Conservation (phyloP, 2,329 filamentous ascomycete genomes). For the Colletotrichum spinosum region DNA sequence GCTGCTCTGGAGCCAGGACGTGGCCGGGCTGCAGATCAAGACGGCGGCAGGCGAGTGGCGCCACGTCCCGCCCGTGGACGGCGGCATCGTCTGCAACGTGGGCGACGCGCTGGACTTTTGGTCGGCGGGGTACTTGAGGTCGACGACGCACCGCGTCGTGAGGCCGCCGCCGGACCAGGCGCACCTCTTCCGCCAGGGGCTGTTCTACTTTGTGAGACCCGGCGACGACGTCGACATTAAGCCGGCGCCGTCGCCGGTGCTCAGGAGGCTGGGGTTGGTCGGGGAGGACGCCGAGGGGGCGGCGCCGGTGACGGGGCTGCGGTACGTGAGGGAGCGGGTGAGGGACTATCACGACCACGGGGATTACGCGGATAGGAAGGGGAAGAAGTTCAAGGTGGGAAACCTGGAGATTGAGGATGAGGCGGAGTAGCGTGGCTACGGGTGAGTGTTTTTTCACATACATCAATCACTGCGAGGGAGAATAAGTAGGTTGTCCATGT, state of each 20-base stretch:
- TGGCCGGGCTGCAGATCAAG: conserved; percentile 64
- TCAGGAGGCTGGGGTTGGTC: conserved; percentile 43
- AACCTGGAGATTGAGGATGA: conserved; percentile 55
- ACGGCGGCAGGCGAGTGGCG: conserved; percentile 52
- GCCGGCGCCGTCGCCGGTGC: conserved; percentile 44
- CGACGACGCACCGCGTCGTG: conserved; percentile 50
- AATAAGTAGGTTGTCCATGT: neutral
- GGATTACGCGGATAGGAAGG: conserved; percentile 52
- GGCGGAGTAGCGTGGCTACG: conserved; percentile 37
- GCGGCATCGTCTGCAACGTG: conserved; percentile 59
- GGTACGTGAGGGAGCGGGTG: conserved; percentile 55
- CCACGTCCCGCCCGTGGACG: conserved; percentile 56
- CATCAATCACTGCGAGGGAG: too few species aligned
- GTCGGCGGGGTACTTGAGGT: conserved; percentile 47
- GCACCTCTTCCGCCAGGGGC: conserved; percentile 45
- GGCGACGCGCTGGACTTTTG: conserved; percentile 47
- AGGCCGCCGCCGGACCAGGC: conserved; percentile 49
- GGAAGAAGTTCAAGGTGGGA: conserved; percentile 52
- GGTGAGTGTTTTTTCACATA: neutral
- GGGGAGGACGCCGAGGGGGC: conserved; percentile 41
- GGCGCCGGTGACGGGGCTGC: conserved; percentile 48
- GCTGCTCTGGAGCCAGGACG: conserved; percentile 65
- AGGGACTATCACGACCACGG: conserved; percentile 53
- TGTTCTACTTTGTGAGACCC: conserved; percentile 52
- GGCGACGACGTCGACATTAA: conserved; percentile 46